These are phyloP conservation scores for Yarrowia sp. DNA, from an alignment of 805 yeast genomes.

Conservation along the genomic window DNA sequence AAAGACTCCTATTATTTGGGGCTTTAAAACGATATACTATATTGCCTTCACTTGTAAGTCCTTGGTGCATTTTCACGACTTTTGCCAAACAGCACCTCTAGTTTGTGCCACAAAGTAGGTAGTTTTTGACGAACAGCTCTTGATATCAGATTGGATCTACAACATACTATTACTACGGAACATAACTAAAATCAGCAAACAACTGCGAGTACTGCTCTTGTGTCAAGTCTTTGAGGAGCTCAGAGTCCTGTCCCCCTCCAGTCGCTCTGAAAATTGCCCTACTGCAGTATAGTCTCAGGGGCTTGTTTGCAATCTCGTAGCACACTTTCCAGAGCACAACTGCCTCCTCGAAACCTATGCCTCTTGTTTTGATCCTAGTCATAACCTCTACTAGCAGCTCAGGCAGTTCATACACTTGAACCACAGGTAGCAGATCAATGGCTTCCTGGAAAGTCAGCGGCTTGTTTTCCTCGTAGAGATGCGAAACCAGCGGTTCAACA, in stretches of 20 bases:
- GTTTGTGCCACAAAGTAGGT: too few species aligned
- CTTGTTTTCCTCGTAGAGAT: background rate
- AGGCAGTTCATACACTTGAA: background rate
- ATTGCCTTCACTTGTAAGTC: too few species aligned
- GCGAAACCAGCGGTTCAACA: background rate
- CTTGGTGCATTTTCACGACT: too few species aligned
- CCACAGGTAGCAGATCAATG: background rate
- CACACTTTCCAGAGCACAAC: background rate
- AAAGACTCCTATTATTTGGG: too few species aligned
- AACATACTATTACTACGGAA: too few species aligned
- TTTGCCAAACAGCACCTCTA: too few species aligned
- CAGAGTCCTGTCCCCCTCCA: background rate
- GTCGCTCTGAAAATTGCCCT: background rate
- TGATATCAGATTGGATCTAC: too few species aligned
- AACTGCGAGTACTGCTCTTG: background rate
- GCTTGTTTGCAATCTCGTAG: background rate
- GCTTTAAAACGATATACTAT: too few species aligned
- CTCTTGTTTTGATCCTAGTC: background rate
- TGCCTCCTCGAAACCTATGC: background rate
- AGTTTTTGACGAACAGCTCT: too few species aligned
- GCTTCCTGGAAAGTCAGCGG: background rate
- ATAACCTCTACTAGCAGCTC: background rate
- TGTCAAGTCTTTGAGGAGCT: background rate
- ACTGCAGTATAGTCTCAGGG: background rate
- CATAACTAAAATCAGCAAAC: background rate